Evolutionary conservation across 768 basidiomycete genomes (phyloP).

Genomic region (Tylopilus subfusipes): DNA sequence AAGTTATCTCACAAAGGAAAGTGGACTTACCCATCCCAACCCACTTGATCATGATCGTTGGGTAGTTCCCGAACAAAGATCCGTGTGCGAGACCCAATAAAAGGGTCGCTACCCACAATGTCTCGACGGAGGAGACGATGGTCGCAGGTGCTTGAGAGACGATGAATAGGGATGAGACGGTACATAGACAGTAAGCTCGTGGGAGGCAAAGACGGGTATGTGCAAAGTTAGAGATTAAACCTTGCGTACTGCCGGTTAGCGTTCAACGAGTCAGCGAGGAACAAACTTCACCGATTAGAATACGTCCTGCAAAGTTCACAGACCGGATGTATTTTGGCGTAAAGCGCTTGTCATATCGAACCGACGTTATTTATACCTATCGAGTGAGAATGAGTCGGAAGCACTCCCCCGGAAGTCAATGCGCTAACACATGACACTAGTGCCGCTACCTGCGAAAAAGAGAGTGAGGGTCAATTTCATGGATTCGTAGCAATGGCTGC

Average conservation of each 20-base stretch:
- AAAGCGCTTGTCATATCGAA: no score
- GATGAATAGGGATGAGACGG: conserved; percentile 72
- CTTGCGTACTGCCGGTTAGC: neutral
- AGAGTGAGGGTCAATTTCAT: conserved; percentile 1
- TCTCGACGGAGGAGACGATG: conserved; percentile 48
- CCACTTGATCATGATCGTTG: no score
- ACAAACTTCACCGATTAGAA: conserved; percentile 57
- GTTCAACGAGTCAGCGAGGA: neutral
- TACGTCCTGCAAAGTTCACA: no score
- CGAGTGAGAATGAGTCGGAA: no score
- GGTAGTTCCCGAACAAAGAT: no score
- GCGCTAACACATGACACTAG: conserved; percentile 78
- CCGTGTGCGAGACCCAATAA: conserved; percentile 56
- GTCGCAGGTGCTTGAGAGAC: conserved; percentile 58
- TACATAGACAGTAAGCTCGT: conserved; percentile 61
- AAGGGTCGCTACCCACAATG: conserved; percentile 55
- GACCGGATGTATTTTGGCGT: no score
- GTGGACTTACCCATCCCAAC: conserved; percentile 72
- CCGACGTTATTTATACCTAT: no score
- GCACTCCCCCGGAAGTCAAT: no score
- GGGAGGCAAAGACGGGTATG: no score
- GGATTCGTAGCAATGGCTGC: conserved; percentile 32
- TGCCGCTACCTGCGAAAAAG: conserved; percentile 54
- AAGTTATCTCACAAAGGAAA: neutral
- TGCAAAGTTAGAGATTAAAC: no score